phyloP scores from a whole-genome alignment of 768 basidiomycete genomes.

The Pleurotus platypus region DNA sequence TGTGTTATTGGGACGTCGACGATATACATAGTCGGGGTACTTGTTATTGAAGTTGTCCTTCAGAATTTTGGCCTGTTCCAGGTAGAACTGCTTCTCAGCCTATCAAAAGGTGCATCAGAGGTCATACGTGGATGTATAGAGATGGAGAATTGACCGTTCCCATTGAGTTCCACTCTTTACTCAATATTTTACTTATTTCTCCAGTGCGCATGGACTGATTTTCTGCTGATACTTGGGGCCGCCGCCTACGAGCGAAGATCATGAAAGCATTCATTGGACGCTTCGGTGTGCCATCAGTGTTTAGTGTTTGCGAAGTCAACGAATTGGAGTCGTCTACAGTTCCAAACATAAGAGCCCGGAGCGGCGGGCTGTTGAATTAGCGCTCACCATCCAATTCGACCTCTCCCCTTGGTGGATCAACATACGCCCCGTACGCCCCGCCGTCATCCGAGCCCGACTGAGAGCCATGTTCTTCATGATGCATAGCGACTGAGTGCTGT shows the following conservation, averaged over 20 bases:
- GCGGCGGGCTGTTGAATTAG: neutral
- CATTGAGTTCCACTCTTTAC: constrained; percentile 86
- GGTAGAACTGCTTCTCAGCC: constrained; percentile 84
- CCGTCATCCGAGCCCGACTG: constrained; percentile 60
- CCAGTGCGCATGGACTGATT: constrained; percentile 89
- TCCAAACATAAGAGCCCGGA: constrained; percentile 12
- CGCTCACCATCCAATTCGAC: constrained; percentile 42
- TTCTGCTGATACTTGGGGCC: constrained; percentile 83
- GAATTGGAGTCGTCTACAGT: constrained; percentile 33
- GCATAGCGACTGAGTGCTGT: constrained; percentile 3
- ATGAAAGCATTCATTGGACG: constrained; percentile 94
- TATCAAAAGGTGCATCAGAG: constrained; percentile 20
- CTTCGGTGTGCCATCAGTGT: constrained; percentile 84
- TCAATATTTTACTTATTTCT: constrained; percentile 85
- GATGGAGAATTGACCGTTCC: constrained; percentile 45
- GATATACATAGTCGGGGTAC: constrained; percentile 90
- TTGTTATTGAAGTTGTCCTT: constrained; percentile 84
- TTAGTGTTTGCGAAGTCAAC: constrained; percentile 75
- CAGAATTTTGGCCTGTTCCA: constrained; percentile 80
- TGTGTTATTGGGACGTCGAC: constrained; percentile 83
- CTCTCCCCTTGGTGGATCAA: constrained; percentile 35
- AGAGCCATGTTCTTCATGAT: constrained; percentile 44
- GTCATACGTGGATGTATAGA: neutral
- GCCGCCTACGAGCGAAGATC: constrained; percentile 82
- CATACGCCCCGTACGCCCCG: constrained; percentile 28